These are phyloP conservation scores for Bimuria novae-zelandiae DNA, from an alignment of 2,329 filamentous ascomycete species.

Conservation along the genomic window DNA sequence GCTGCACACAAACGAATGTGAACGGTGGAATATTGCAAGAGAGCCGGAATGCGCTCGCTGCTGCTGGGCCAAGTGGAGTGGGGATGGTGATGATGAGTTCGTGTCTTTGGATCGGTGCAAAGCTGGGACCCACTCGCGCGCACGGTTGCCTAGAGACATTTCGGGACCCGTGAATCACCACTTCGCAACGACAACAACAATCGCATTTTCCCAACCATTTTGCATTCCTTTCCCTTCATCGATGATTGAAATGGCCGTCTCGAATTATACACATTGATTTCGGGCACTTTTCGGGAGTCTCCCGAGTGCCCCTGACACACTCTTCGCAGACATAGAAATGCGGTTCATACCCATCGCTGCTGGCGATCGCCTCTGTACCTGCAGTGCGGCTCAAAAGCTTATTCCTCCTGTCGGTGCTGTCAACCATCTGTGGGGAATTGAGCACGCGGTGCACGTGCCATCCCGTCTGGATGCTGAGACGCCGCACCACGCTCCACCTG, in stretches of 20 bases:
- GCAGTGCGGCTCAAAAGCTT: constrained; percentile 47
- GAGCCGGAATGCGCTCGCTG: constrained; percentile 1
- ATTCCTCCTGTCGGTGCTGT: constrained; percentile 25
- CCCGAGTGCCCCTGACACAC: constrained; percentile 9
- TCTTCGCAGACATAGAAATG: constrained; percentile 19
- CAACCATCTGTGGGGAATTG: constrained; percentile 37
- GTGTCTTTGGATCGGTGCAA: constrained; percentile 2
- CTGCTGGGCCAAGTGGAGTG: background rate
- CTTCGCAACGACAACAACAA: constrained; percentile 12
- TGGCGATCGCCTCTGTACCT: constrained; percentile 33
- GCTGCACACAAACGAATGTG: constrained; percentile 4
- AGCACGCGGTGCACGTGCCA: constrained; percentile 20
- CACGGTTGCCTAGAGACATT: constrained; percentile 8
- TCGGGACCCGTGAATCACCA: constrained; percentile 2
- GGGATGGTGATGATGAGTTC: constrained; percentile 8
- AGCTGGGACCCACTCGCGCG: constrained; percentile 5
- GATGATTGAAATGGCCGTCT: constrained; percentile 3
- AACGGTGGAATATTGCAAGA: background rate
- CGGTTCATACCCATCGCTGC: constrained; percentile 23
- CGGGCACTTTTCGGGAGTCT: constrained; percentile 38
- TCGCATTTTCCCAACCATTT: constrained; percentile 7
- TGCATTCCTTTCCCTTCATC: background rate
- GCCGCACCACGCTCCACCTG: constrained; percentile 4
- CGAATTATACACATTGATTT: constrained; percentile 8
- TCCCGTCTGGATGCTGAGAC: constrained; percentile 3